phyloP scores from a whole-genome alignment of 2,329 filamentous ascomycete genomes.

The Hirsutella rhossiliensis region DNA sequence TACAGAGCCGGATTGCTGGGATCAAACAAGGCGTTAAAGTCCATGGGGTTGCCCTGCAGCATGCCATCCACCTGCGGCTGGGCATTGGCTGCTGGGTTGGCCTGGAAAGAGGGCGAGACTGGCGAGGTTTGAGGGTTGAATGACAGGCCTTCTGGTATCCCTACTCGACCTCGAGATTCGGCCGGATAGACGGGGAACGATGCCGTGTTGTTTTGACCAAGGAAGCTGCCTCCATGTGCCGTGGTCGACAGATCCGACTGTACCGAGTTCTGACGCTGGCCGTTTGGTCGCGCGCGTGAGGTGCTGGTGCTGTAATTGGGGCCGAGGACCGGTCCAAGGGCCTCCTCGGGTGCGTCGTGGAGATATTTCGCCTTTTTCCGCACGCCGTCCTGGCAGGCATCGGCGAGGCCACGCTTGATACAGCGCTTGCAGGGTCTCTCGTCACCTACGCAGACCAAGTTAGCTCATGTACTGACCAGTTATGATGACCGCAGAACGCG shows the following conservation, averaged over 20 bases:
- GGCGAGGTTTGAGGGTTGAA: constrained; percentile 62
- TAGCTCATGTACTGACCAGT: constrained; percentile 7
- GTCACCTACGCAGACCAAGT: constrained; percentile 52
- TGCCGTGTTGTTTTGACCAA: constrained; percentile 31
- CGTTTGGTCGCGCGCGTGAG: constrained; percentile 31
- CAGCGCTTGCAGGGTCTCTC: constrained; percentile 89
- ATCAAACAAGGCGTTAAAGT: constrained; percentile 62
- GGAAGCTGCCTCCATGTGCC: constrained; percentile 31
- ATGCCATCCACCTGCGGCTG: constrained; percentile 32
- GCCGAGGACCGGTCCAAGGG: constrained; percentile 73
- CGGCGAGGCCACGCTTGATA: constrained; percentile 83
- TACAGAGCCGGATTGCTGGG: constrained; percentile 85
- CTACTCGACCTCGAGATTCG: constrained; percentile 30
- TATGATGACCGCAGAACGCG: background rate
- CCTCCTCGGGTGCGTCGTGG: constrained; percentile 85
- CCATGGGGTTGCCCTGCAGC: constrained; percentile 36
- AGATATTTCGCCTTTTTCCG: constrained; percentile 99
- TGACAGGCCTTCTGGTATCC: constrained; percentile 33
- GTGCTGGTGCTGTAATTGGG: constrained; percentile 53
- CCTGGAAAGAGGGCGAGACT: constrained; percentile 60
- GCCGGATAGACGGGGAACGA: constrained; percentile 39
- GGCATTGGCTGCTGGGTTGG: constrained; percentile 28
- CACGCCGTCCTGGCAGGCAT: constrained; percentile 88
- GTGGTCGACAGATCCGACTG: constrained; percentile 30
- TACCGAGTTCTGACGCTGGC: constrained; percentile 34